Evolutionary conservation across 1,284 basidiomycete species (phyloP), one percentile per base, ranked within the genome.

Genomic region (Stygiomarasmius scandens): DNA sequence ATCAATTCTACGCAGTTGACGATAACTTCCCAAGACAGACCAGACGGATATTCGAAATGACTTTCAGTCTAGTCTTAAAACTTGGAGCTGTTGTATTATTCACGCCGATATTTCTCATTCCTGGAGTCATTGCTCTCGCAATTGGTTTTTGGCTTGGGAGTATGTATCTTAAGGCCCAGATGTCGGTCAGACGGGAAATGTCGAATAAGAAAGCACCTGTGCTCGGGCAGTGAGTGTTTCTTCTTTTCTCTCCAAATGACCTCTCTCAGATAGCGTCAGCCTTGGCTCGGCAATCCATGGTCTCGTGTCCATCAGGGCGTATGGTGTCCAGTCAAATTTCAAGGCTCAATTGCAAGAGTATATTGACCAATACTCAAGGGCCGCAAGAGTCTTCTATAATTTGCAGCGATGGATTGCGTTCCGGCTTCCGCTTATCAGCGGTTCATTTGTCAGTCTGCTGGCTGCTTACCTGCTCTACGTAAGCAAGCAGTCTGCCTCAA

Each of bases 121-220:
- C 71, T 8, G 70, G 73, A 16, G 52, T 79, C 22, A 49, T 71
- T 9, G 66, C 79, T 19, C 77, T 77, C 52, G 69, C 79, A 11
- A 74, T 63, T 11, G 67, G 67, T n/a, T 56, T 50, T 32, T 62
- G 52, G 54, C 46, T 65, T 19, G 67, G 63, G n/a, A 74, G 74
- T 52, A 69, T 57, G 2, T 87, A 85, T 63, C 88, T 92, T 64
- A 84, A 84, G 65, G 85, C 85, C 19, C 90, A 93, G 67, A 74
- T 92, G 32, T 84, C 85, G 11, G 87, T 91, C 48, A 93, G 92
- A 66, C 80, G 86, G 16, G 85, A 89, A 66, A 86, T 86, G 86
- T 85, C 82, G 44, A 89, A 89, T 67, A 82, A 16, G n/a, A 81
- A 79, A 59, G 77, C 84, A 5, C 89, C 89, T 0, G 80, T 92